Evolutionary conservation across 1,284 basidiomycete species (phyloP).

Genomic region (Hypsizygus ulmarius): DNA sequence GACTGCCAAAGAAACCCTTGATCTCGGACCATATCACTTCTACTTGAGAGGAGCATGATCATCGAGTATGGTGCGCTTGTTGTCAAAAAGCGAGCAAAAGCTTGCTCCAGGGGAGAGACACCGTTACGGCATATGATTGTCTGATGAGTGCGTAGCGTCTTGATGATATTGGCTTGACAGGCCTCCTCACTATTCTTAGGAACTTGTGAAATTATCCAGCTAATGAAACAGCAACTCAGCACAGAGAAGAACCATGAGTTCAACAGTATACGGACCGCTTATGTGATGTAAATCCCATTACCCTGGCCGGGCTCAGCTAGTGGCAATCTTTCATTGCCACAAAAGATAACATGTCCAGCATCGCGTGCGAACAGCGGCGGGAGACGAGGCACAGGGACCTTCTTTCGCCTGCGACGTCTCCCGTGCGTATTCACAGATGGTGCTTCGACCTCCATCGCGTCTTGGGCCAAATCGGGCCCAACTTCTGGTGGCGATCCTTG

Average conservation of each 20-base stretch:
- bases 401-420: constrained; percentile 1
- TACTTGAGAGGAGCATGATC: no score
- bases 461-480: not conserved
- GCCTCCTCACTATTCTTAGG: not conserved
- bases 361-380: constrained; percentile 59
- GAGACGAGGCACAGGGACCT: constrained; percentile 29
- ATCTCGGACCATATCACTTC: not conserved
- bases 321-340: constrained; percentile 50
- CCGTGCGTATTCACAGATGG: not conserved
- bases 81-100: no score
- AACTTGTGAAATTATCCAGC: not conserved
- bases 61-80: no score
- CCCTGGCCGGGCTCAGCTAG: constrained; percentile 9
- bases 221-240: constrained; percentile 11
- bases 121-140: no score
- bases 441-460: constrained; percentile 6
- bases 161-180: constrained; percentile 1
- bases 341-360: constrained; percentile 59
- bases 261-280: not conserved
- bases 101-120: no score
- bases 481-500: not conserved
- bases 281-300: constrained; percentile 20
- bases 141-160: constrained; percentile 5
- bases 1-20: not conserved
- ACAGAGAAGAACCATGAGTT: not conserved